Evolutionary conservation across 805 yeast genomes (phyloP).

Genomic region (Saturnispora quitensis): DNA sequence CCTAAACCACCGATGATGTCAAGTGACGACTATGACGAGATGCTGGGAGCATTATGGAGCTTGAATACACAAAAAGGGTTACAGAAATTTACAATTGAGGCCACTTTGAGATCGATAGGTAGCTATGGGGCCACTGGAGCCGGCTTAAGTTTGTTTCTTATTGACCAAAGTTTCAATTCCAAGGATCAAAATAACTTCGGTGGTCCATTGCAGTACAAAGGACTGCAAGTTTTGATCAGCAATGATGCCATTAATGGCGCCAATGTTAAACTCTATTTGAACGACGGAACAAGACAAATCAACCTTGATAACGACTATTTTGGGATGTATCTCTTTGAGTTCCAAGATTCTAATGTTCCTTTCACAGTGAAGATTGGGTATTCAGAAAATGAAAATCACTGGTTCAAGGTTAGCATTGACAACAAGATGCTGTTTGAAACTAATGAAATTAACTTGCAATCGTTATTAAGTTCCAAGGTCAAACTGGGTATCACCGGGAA

Average conservation of each 20-base stretch:
- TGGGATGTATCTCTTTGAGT: constrained; percentile 31
- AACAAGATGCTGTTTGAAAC: constrained; percentile 65
- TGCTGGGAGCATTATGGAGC: constrained; percentile 39
- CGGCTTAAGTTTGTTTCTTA: constrained; percentile 52
- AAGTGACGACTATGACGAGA: constrained; percentile 16
- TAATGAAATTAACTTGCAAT: constrained; percentile 39
- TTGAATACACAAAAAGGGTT: constrained; percentile 16
- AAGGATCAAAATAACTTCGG: constrained; percentile 32
- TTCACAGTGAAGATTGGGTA: constrained; percentile 58
- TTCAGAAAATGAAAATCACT: constrained; percentile 22
- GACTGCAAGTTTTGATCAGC: constrained; percentile 54
- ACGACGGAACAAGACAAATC: constrained; percentile 43
- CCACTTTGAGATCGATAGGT: constrained; percentile 56
- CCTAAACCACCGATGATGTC: constrained; percentile 28
- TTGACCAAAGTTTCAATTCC: constrained; percentile 30
- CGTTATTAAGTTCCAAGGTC: constrained; percentile 25
- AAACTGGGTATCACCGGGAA: constrained; percentile 48
- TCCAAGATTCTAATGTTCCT: constrained; percentile 65
- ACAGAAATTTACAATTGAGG: constrained; percentile 40
- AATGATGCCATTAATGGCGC: constrained; percentile 35
- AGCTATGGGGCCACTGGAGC: constrained; percentile 39
- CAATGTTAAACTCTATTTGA: constrained; percentile 48
- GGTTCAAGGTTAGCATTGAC: constrained; percentile 57
- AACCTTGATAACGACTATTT: constrained; percentile 18
- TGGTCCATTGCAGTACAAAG: constrained; percentile 53